Conservation (phyloP, 495 filamentous ascomycete species). For the Xylaria sp. region DNA sequence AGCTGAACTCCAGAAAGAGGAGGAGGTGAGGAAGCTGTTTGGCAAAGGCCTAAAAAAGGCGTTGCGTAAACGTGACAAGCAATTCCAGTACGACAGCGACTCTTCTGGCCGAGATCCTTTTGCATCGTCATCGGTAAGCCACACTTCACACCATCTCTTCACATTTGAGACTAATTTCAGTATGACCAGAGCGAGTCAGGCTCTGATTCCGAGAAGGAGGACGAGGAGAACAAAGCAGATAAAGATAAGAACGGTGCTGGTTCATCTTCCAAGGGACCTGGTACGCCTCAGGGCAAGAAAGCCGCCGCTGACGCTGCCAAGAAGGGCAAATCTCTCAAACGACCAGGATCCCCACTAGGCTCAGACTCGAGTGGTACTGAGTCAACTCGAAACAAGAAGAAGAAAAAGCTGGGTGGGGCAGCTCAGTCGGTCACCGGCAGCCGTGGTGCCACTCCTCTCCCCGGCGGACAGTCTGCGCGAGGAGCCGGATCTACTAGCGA, state of each 20-base stretch:
- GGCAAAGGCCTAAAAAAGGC: constrained; percentile 81
- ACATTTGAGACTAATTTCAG: background rate
- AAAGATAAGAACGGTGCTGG: constrained; percentile 49
- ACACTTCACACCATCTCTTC: background rate
- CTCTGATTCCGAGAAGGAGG: constrained; percentile 51
- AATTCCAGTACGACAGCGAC: constrained; percentile 81
- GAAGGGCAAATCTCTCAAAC: constrained; percentile 76
- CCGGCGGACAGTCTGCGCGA: constrained; percentile 52
- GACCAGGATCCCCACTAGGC: constrained; percentile 82
- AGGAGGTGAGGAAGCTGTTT: constrained; percentile 67
- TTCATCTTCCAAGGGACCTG: constrained; percentile 70
- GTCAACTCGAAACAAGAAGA: constrained; percentile 84
- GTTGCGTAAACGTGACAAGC: constrained; percentile 82
- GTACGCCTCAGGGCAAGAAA: constrained; percentile 73
- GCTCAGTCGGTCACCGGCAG: constrained; percentile 51
- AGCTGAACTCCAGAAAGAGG: constrained; percentile 69
- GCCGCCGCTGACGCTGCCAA: constrained; percentile 59
- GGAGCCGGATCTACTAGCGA: constrained; percentile 78
- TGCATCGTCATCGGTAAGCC: constrained; percentile 54
- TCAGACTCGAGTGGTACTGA: constrained; percentile 93
- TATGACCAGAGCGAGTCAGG: constrained; percentile 47
- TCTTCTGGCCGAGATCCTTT: constrained; percentile 80
- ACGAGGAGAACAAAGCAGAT: constrained; percentile 65
- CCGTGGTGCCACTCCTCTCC: constrained; percentile 61
- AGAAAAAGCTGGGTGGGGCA: constrained; percentile 64